Conservation (phyloP, 495 filamentous ascomycete species). For the Thozetella sp. region DNA sequence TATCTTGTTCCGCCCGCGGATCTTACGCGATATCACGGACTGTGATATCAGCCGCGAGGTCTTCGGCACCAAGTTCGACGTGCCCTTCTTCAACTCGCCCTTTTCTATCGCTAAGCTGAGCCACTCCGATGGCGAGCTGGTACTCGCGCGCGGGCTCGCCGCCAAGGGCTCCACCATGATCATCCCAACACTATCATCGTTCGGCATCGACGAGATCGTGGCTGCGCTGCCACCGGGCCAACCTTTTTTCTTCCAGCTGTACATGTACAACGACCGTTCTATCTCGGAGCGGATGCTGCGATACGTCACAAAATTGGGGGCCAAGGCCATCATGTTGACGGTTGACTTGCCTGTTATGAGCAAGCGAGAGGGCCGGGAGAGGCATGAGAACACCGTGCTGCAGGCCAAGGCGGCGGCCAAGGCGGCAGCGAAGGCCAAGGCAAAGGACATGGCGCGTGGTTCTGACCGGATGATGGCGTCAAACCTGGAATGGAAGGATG, state of each 20-base stretch:
- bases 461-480: background rate
- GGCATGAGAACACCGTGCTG: background rate
- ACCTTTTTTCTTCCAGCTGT: background rate
- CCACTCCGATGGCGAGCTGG: background rate
- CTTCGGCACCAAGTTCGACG: background rate
- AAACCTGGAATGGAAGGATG: background rate
- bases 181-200: background rate
- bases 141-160: background rate
- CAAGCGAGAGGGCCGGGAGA: background rate
- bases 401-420: background rate
- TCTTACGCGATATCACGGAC: background rate
- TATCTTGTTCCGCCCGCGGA: background rate
- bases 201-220: background rate
- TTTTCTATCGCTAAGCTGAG: background rate
- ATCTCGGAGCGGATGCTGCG: background rate
- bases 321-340: background rate
- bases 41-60: background rate
- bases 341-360: slow-evolving; percentile 1
- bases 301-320: background rate
- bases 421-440: background rate
- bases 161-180: background rate
- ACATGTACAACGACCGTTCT: background rate
- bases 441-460: background rate
- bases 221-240: background rate
- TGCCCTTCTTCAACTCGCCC: background rate